phyloP scores from a whole-genome alignment of 148 eudicot species.

The Amaranthus cruentus region DNA sequence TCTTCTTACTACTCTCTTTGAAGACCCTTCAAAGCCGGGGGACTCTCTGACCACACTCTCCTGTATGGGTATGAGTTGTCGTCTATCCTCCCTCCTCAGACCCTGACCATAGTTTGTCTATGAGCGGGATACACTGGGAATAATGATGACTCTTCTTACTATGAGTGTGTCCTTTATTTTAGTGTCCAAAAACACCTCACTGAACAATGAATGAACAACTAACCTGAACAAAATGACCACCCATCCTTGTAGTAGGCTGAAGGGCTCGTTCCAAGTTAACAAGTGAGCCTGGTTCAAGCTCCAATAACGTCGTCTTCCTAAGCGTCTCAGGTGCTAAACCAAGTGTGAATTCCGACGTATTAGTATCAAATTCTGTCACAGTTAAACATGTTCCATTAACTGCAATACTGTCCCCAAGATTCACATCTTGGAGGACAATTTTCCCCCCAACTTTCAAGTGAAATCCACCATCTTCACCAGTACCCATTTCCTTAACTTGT shows the following conservation, averaged over 20 bases:
- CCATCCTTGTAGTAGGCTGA: conserved; percentile 83
- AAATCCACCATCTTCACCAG: conserved; percentile 50
- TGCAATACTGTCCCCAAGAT: conserved; percentile 87
- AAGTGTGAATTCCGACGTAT: conserved; percentile 45
- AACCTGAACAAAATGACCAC: conserved; percentile 90
- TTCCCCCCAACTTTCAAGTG: conserved; percentile 55
- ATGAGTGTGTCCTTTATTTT: too few species aligned
- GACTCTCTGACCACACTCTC: too few species aligned
- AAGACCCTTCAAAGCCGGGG: too few species aligned
- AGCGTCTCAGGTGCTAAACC: conserved; percentile 87
- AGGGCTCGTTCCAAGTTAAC: conserved; percentile 93
- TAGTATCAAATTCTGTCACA: conserved; percentile 53
- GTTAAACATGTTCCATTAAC: conserved; percentile 92
- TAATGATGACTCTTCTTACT: too few species aligned
- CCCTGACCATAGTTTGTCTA: too few species aligned
- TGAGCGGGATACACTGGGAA: too few species aligned
- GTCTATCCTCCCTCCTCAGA: too few species aligned
- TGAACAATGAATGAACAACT: neutral
- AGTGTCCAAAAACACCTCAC: neutral
- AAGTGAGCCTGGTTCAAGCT: conserved; percentile 50
- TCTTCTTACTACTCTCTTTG: too few species aligned
- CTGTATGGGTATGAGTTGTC: too few species aligned
- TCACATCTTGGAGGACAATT: conserved; percentile 62
- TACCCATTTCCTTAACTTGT: conserved; percentile 52
- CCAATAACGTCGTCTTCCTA: conserved; percentile 67